Conservation (phyloP, 176 grass and related monocot genomes). For the Oryza longistaminata region DNA sequence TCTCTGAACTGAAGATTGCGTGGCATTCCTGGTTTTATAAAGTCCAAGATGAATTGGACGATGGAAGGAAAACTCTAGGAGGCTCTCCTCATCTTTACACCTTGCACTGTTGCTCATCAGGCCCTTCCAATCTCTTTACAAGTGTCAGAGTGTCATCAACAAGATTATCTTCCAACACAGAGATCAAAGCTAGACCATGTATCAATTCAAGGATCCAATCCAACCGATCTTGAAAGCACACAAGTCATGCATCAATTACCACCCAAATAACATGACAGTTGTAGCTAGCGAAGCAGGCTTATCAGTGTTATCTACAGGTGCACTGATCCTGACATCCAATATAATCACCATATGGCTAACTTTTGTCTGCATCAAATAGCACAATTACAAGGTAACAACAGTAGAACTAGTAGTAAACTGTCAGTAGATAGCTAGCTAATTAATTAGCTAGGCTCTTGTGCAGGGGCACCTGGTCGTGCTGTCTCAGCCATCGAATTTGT, state of each 20-base stretch:
- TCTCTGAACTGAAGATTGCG: neutral
- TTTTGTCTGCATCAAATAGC: neutral
- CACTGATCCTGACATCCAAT: constrained; percentile 1
- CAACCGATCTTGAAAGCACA: neutral
- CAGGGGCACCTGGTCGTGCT: neutral
- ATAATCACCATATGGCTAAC: neutral
- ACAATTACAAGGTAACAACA: neutral
- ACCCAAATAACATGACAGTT: neutral
- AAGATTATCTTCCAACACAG: no score
- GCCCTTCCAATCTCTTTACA: neutral
- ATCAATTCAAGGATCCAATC: neutral
- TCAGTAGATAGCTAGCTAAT: neutral
- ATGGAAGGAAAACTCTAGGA: neutral
- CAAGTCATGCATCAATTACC: neutral
- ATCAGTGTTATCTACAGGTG: constrained; percentile 5
- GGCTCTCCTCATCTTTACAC: neutral
- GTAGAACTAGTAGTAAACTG: neutral
- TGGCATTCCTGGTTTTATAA: no score
- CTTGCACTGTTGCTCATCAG: neutral
- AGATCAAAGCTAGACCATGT: neutral
- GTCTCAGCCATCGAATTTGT: constrained; percentile 16
- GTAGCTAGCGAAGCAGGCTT: constrained; percentile 5
- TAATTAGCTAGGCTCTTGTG: neutral
- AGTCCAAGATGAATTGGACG: neutral
- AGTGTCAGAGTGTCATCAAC: neutral